A percentile compares a stretch with the other conserved stretches of the same genome.
These are phyloP conservation scores for Penicillium janthinellum DNA, from an alignment of 2,329 filamentous ascomycete species.

Conservation along the genomic window DNA sequence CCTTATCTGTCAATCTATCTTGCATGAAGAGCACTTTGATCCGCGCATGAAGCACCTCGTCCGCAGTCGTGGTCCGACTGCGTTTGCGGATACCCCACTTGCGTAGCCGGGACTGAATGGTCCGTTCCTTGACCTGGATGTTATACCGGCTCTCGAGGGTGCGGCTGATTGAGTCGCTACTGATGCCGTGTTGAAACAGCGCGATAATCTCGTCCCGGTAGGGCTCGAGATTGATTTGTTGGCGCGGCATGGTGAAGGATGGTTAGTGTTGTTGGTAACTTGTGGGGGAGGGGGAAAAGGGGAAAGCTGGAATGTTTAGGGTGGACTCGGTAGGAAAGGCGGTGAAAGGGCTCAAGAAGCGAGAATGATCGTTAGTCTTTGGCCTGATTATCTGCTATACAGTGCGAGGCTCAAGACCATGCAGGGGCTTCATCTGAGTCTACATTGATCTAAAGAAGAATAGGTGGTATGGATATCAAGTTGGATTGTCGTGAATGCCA, in stretches of 20 bases:
- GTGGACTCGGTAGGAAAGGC: constrained; percentile 13
- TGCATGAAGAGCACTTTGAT: constrained; percentile 26
- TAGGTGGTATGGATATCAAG: background rate
- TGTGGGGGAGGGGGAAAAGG: background rate
- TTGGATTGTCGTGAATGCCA: constrained; percentile 4
- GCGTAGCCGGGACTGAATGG: constrained; percentile 29
- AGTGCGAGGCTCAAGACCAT: too few relatives aligned
- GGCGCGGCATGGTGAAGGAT: constrained; percentile 22
- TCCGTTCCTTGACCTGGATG: constrained; percentile 29
- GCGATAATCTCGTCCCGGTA: constrained; percentile 28
- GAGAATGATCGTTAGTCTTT: too few relatives aligned
- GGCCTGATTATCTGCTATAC: too few relatives aligned
- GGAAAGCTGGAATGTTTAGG: background rate
- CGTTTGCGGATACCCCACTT: constrained; percentile 31
- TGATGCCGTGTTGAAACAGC: constrained; percentile 26
- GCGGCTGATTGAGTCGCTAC: constrained; percentile 27
- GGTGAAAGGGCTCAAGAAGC: constrained; percentile 14
- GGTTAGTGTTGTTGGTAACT: background rate
- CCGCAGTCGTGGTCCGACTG: constrained; percentile 28
- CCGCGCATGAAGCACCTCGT: constrained; percentile 25
- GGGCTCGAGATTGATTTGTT: constrained; percentile 29
- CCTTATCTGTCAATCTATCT: constrained; percentile 28
- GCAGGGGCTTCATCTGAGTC: too few relatives aligned
- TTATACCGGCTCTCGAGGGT: constrained; percentile 26
- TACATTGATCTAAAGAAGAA: background rate